Evolutionary conservation across 331 rosid genomes (phyloP).

Genomic region (Arachis monticola): DNA sequence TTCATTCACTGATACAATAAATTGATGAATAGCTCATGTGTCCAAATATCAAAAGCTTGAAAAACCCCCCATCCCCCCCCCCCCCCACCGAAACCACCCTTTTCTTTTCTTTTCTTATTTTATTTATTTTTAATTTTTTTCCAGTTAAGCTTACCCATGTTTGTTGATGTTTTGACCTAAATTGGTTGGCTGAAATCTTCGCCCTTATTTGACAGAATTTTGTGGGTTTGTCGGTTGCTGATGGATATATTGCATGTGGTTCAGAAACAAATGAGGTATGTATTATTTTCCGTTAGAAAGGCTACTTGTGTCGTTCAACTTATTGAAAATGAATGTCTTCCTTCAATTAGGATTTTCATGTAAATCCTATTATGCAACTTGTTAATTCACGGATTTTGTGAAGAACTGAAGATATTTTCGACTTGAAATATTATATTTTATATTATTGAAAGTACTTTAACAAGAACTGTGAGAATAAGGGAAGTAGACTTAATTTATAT

Average conservation of each 20-base stretch:
- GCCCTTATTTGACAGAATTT: slow-evolving; percentile 71
- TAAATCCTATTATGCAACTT: slow-evolving; percentile 10
- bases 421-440: background rate
- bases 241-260: slow-evolving; percentile 95
- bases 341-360: slow-evolving; percentile 18
- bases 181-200: slow-evolving; percentile 42
- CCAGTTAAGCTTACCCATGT: slow-evolving; percentile 28
- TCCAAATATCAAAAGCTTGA: slow-evolving; percentile 10
- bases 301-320: slow-evolving; percentile 10
- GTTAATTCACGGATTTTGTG: slow-evolving; percentile 9
- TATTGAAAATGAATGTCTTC: background rate
- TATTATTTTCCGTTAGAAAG: slow-evolving; percentile 29
- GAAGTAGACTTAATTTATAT: background rate
- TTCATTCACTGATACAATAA: slow-evolving; percentile 25
- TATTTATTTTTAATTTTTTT: no score
- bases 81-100: no score
- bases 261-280: slow-evolving; percentile 97
- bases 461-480: background rate
- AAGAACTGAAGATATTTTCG: background rate
- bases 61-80: no score
- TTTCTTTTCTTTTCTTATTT: no score
- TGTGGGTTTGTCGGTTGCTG: slow-evolving; percentile 82
- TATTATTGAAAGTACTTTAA: background rate
- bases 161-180: slow-evolving; percentile 24
- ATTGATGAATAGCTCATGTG: slow-evolving; percentile 11